Conservation (phyloP, 352 stramenopile species). For the Phytophthora uliginosa region DNA sequence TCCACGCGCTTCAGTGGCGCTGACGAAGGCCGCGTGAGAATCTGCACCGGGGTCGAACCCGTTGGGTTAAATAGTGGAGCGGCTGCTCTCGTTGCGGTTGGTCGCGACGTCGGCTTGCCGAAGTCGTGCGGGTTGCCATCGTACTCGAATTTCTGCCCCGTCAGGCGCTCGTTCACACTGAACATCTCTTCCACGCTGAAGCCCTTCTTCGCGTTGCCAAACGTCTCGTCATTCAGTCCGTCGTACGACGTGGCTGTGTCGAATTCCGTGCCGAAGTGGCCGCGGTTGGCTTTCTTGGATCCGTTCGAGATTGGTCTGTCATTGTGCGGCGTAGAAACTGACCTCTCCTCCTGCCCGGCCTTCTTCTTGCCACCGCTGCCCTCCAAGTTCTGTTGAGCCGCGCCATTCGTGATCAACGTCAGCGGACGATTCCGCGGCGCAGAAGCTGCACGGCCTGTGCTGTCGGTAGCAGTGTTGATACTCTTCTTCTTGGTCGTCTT, state of each 20-base stretch:
- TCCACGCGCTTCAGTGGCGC: constrained; percentile 62
- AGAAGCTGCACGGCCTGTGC: constrained; percentile 74
- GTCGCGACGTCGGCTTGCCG: constrained; percentile 61
- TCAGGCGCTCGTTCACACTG: constrained; percentile 93
- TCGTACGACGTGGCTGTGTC: constrained; percentile 86
- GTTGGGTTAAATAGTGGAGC: constrained; percentile 67
- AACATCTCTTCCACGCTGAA: constrained; percentile 98
- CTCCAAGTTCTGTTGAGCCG: constrained; percentile 32
- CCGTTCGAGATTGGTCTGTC: constrained; percentile 45
- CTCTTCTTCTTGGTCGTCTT: constrained; percentile 71
- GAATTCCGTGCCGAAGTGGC: constrained; percentile 88
- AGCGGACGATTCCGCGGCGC: constrained; percentile 77
- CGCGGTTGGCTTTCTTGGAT: constrained; percentile 51
- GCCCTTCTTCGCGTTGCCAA: constrained; percentile 76
- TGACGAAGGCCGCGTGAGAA: constrained; percentile 51
- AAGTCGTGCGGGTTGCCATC: constrained; percentile 97
- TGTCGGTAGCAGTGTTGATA: constrained; percentile 41
- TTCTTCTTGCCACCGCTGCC: constrained; percentile 46
- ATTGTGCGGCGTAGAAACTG: constrained; percentile 81
- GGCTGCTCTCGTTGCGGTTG: constrained; percentile 30
- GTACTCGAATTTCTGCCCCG: constrained; percentile 94
- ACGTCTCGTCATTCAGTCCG: constrained; percentile 90
- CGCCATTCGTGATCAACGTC: constrained; percentile 51
- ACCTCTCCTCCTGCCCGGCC: constrained; percentile 50
- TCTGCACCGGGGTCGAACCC: constrained; percentile 53